These are phyloP conservation scores for Trypanosoma brucei DNA, from an alignment of 208 protist genomes.

Conservation along the genomic window DNA sequence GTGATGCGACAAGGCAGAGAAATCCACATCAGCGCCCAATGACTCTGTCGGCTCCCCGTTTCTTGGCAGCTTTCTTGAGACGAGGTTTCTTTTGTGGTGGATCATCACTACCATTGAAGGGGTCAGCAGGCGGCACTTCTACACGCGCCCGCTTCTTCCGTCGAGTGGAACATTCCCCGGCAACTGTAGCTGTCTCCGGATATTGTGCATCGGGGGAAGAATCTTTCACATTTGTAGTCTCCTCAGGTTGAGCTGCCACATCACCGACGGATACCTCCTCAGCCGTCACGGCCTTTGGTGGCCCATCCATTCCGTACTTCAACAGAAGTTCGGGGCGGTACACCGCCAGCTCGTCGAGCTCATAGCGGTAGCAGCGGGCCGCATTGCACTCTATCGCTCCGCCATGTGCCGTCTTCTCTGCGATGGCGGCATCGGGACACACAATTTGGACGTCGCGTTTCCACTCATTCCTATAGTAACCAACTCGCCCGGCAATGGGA, in stretches of 20 bases:
- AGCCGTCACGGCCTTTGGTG: constrained; percentile 3
- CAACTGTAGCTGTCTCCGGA: not conserved
- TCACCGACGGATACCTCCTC: not conserved
- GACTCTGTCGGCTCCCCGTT: too few relatives aligned
- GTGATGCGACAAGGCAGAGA: too few relatives aligned
- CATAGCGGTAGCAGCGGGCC: constrained; percentile 67
- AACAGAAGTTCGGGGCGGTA: constrained; percentile 52
- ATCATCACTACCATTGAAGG: too few relatives aligned
- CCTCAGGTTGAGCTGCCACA: not conserved
- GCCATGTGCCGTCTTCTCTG: constrained; percentile 37
- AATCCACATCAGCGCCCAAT: too few relatives aligned
- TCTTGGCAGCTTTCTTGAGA: too few relatives aligned
- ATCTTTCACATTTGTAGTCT: not conserved
- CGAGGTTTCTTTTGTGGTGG: too few relatives aligned
- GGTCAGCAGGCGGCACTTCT: too few relatives aligned
- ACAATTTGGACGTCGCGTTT: constrained; percentile 49
- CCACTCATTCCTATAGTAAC: constrained; percentile 51
- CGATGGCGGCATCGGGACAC: constrained; percentile 68
- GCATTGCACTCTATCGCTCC: constrained; percentile 44
- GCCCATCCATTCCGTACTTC: not conserved
- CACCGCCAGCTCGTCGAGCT: constrained; percentile 45
- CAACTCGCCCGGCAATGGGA: constrained; percentile 68
- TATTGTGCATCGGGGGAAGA: not conserved
- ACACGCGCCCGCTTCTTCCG: too few relatives aligned
- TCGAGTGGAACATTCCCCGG: too few relatives aligned